Evolutionary conservation across 768 basidiomycete genomes (phyloP).

Genomic region (Russula sp.): DNA sequence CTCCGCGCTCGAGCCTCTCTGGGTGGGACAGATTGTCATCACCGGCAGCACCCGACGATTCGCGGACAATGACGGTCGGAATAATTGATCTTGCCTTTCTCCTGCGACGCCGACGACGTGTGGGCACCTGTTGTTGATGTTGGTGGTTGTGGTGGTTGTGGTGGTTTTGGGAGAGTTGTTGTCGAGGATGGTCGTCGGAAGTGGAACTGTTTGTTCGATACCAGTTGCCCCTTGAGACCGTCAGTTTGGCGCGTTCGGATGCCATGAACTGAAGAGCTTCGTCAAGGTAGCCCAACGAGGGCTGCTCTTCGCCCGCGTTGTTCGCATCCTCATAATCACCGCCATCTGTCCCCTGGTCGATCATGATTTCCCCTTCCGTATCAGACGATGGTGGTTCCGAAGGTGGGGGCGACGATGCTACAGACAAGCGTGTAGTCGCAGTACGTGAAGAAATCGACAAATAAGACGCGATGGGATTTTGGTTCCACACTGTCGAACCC

Average conservation of each 20-base stretch:
- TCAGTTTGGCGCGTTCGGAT: slow-evolving; percentile 60
- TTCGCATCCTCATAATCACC: slow-evolving; percentile 31
- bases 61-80: slow-evolving; percentile 21
- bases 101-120: slow-evolving; percentile 39
- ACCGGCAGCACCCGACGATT: slow-evolving; percentile 10
- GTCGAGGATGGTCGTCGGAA: slow-evolving; percentile 23
- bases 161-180: not conserved
- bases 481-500: slow-evolving; percentile 65
- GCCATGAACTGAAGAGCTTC: slow-evolving; percentile 74
- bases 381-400: slow-evolving; percentile 33
- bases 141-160: not conserved
- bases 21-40: slow-evolving; percentile 22
- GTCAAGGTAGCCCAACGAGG: slow-evolving; percentile 71
- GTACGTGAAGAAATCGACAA: slow-evolving; percentile 40
- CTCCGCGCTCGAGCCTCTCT: slow-evolving; percentile 31
- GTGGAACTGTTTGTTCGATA: slow-evolving; percentile 27
- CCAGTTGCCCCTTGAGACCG: slow-evolving; percentile 40
- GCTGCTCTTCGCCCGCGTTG: slow-evolving; percentile 42
- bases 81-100: slow-evolving; percentile 32
- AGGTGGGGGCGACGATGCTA: slow-evolving; percentile 26
- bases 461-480: slow-evolving; percentile 57
- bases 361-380: slow-evolving; percentile 32
- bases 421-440: slow-evolving; percentile 24
- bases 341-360: slow-evolving; percentile 26
- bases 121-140: slow-evolving; percentile 16